Evolutionary conservation across 1,284 basidiomycete species (phyloP), one percentile per base, ranked within the genome.

Genomic region (Hypsizygus ulmarius): DNA sequence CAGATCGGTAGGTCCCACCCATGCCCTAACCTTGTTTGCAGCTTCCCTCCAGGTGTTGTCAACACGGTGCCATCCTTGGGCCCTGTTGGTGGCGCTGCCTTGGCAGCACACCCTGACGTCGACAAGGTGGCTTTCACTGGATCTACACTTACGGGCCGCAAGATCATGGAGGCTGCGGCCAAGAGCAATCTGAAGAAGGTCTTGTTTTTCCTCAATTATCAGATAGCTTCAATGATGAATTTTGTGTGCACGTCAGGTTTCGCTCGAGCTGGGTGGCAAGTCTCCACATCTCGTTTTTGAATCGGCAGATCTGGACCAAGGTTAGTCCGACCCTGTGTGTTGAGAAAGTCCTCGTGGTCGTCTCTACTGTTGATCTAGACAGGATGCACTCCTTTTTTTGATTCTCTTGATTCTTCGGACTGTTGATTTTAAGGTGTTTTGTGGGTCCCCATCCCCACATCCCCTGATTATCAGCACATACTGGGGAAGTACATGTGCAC

Each of bases 261-360:
- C 91, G 42, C 78, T 97, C 53, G 95, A 98, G 69, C 83, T 98
- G 27, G 94, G 94, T 43, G 94, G 94, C 42, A 98, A 97, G 72
- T 92, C 90, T n/a, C 93, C 94, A 34, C 90, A 94, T 65, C 73
- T 92, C 52, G 69, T 92, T 51, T 91, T 92, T 59, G 84, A 90
- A 62, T 88, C 87, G 45, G 88, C 87, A 43, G 83, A 91, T 64
- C 66, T 90, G 49, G 88, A 95, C 48, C 87, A 95, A 74, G 89
- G 83, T 82, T 43, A 53, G 71, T 57, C 21, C 12, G 30, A 3
- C 18, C 8, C 12, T 14, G 29, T 11, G n/a, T 9, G 9, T 27
- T 6, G 16, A 32, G 40, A 5, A 18, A 9, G 2, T 7, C 15
- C 5, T 32, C 19, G 19, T 5, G 21, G 21, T 25, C 21, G 7